Base-by-base conservation (phyloP, 176 grass and related monocot genomes). In the Echinochloa phyllopogon region DNA sequence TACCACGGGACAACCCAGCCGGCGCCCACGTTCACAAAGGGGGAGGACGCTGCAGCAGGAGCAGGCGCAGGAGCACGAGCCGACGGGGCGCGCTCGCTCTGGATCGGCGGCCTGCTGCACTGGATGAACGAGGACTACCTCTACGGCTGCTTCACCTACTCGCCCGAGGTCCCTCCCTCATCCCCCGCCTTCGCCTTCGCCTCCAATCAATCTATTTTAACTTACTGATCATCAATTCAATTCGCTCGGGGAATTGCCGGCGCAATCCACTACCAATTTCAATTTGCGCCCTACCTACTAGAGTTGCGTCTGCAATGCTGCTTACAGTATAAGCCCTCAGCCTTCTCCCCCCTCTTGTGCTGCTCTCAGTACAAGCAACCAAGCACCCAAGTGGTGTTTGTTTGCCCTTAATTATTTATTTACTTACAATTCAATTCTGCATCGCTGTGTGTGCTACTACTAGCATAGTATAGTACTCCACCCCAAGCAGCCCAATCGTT, bases 41-140 rank as follows among this genome's bases (percentile, higher is more conserved):
- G 45, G 77, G 41, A 63, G 25, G 18, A 15, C 71, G 71, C 16
- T 6, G 42, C 4, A 11, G 76, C 10, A 18, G 75, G 10, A 8
- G 71, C 2, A 0, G 42, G n/a, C n/a, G n/a, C 7, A 0, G 37
- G 6, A 10, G 3, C 23, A 60, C 59, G 15, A 6, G 18, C 29
- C 29, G 29, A 33, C 29, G 29, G 56, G 23, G 5, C 20, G n/a
- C 79, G 82, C 42, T 75, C 77, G 7, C 82, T 89, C 50, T 68
- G 76, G 76, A 85, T 89, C 61, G 33, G 87, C 40, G 79, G 74
- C 7, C 84, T 93, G 73, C 78, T 79, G 66, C 42, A 47, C 48
- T 93, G 91, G 91, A 90, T 88, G 77, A 55, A 86, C 52, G 82
- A 88, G 82, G 86, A 57, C 85, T 90, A 90, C 83, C 85, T 90